Conservation (phyloP, 179 eudicot genomes). For the Patellifolia procumbens region DNA sequence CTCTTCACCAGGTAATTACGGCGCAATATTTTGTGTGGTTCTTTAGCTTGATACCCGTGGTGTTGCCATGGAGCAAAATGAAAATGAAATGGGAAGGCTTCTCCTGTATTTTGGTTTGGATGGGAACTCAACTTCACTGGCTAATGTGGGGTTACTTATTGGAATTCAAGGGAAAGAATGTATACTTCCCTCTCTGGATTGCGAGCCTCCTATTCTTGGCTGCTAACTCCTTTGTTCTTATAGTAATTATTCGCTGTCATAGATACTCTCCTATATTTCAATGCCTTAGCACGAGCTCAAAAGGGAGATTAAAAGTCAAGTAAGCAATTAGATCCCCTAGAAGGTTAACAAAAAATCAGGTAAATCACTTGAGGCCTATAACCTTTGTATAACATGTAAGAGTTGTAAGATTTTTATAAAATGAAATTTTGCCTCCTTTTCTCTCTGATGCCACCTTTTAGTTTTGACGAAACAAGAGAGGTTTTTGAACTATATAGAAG, state of each 20-base stretch:
- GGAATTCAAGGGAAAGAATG: slow-evolving; percentile 85
- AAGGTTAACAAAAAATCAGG: not conserved
- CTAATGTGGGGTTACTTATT: slow-evolving; percentile 86
- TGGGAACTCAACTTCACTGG: slow-evolving; percentile 91
- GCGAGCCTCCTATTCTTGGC: slow-evolving; percentile 90
- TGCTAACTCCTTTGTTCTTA: slow-evolving; percentile 62
- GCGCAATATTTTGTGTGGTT: slow-evolving; percentile 98
- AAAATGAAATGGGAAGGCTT: slow-evolving; percentile 77
- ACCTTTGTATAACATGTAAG: not conserved
- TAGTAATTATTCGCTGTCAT: slow-evolving; percentile 53
- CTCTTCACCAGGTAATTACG: slow-evolving; percentile 76
- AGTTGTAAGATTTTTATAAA: not conserved
- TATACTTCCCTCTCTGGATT: slow-evolving; percentile 75
- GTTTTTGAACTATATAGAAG: too few species aligned
- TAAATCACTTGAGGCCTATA: not conserved
- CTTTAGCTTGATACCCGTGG: slow-evolving; percentile 80
- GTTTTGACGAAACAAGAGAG: not conserved
- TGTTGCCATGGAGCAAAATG: slow-evolving; percentile 86
- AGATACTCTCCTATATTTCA: slow-evolving; percentile 57
- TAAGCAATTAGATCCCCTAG: not conserved
- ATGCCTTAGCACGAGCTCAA: not conserved
- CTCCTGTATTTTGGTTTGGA: slow-evolving; percentile 60
- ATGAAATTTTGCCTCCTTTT: not conserved
- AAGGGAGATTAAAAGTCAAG: slow-evolving; percentile 25
- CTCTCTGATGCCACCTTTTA: not conserved